Percentiles rank a stretch among this genome's conserved stretches.
Conservation (phyloP, 1,284 basidiomycete species). For the Boletus hoseneyae region DNA sequence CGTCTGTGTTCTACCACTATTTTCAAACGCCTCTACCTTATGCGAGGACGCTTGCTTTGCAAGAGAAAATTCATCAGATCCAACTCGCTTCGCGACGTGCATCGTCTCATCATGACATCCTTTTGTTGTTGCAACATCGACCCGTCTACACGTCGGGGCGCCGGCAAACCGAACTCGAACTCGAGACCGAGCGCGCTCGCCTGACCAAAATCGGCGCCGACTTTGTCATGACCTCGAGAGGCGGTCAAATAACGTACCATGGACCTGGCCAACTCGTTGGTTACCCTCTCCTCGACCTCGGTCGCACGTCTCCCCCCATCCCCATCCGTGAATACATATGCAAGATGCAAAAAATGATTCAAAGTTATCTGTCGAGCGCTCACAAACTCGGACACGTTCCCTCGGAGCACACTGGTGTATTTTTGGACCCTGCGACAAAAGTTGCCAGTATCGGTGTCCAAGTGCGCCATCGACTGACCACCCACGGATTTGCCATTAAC, state of each 20-base stretch:
- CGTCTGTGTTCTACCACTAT: slow-evolving; percentile 75
- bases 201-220: slow-evolving; percentile 81
- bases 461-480: slow-evolving; percentile 89
- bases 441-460: slow-evolving; percentile 96
- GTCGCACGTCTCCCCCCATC: slow-evolving; percentile 50
- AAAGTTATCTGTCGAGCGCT: slow-evolving; percentile 51
- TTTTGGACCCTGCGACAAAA: slow-evolving; percentile 67
- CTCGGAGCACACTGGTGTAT: slow-evolving; percentile 76
- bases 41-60: slow-evolving; percentile 61
- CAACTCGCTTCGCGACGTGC: slow-evolving; percentile 53
- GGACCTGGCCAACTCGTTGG: slow-evolving; percentile 97
- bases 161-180: slow-evolving; percentile 67
- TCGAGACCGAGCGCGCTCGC: slow-evolving; percentile 63
- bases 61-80: slow-evolving; percentile 64
- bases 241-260: slow-evolving; percentile 95
- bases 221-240: slow-evolving; percentile 80
- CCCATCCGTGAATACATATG: slow-evolving; percentile 74
- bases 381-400: slow-evolving; percentile 54
- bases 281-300: slow-evolving; percentile 89
- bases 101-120: slow-evolving; percentile 55
- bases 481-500: slow-evolving; percentile 95
- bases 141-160: slow-evolving; percentile 95
- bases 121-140: slow-evolving; percentile 79
- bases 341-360: slow-evolving; percentile 53
- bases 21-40: slow-evolving; percentile 76